Evolutionary conservation across 2,329 filamentous ascomycete species (phyloP).

Genomic region (Ceratocystiopsis minuta): DNA sequence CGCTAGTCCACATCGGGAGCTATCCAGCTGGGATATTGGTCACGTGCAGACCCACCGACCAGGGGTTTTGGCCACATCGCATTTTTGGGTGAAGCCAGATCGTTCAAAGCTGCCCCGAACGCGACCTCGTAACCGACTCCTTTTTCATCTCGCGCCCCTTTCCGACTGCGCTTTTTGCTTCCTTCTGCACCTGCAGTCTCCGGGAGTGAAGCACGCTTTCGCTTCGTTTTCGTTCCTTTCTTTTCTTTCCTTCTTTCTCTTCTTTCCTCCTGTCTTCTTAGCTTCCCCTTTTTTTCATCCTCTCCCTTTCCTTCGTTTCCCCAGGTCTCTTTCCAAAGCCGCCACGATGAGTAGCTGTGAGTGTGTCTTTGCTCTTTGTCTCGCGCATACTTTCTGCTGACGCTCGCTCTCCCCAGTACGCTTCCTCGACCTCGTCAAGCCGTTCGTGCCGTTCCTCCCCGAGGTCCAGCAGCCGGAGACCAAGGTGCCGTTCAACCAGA

Average conservation of each 20-base stretch:
- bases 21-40: slow-evolving; percentile 3
- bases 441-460: slow-evolving; percentile 97
- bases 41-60: slow-evolving; percentile 8
- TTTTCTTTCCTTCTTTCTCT: background rate
- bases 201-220: background rate
- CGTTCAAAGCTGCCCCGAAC: slow-evolving; percentile 7
- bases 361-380: slow-evolving; percentile 7
- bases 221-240: background rate
- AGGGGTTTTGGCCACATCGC: slow-evolving; percentile 12
- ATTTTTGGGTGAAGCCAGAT: slow-evolving; percentile 15
- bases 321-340: slow-evolving; percentile 6
- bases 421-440: slow-evolving; percentile 99
- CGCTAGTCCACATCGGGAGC: slow-evolving; percentile 1
- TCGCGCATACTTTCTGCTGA: slow-evolving; percentile 1
- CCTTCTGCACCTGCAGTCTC: background rate
- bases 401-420: slow-evolving; percentile 44
- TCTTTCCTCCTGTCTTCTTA: slow-evolving; percentile 1
- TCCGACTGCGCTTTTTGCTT: background rate
- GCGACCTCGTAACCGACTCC: slow-evolving; percentile 1
- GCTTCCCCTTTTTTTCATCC: background rate
- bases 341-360: slow-evolving; percentile 21
- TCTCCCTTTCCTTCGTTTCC: background rate
- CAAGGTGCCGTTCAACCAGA: slow-evolving; percentile 97
- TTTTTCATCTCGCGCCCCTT: background rate
- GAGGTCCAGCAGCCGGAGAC: slow-evolving; percentile 98